Conservation (phyloP, 805 yeast genomes). For the Myxozyma neotropica region DNA sequence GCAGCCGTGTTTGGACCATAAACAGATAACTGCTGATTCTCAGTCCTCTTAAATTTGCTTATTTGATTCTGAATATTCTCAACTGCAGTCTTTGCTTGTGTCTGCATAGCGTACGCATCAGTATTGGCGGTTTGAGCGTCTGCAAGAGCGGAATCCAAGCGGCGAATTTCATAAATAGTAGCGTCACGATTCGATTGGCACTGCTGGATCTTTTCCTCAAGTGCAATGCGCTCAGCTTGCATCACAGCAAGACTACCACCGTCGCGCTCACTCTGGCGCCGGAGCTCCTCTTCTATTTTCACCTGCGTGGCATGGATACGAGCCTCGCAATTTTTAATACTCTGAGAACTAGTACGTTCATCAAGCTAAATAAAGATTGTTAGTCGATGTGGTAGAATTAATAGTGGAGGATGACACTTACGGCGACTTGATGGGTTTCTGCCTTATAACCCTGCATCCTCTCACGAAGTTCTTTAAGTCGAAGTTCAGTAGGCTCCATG, state of each 20-base stretch:
- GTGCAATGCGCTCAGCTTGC: slow-evolving; percentile 2
- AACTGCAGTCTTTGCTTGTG: slow-evolving; percentile 18
- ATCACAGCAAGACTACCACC: slow-evolving; percentile 2
- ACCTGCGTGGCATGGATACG: neutral
- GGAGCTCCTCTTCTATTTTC: neutral
- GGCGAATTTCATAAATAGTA: neutral
- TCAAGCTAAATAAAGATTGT: neutral
- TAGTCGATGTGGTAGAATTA: too few species aligned
- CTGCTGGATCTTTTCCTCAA: slow-evolving; percentile 5
- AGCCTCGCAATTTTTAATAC: neutral
- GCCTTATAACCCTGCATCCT: neutral
- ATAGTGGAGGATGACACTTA: too few species aligned
- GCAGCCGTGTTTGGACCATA: slow-evolving; percentile 53
- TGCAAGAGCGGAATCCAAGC: slow-evolving; percentile 33
- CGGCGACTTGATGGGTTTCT: slow-evolving; percentile 8
- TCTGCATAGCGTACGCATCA: neutral
- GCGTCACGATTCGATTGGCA: slow-evolving; percentile 1
- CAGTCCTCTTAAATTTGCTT: slow-evolving; percentile 22
- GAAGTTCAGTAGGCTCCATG: neutral
- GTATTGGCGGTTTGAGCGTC: slow-evolving; percentile 40
- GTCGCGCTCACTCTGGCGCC: slow-evolving; percentile 3
- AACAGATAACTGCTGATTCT: slow-evolving; percentile 45
- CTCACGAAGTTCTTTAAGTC: neutral
- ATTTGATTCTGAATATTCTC: slow-evolving; percentile 10
- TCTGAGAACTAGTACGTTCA: neutral